Evolutionary conservation across 257 asterid genomes (phyloP), one percentile per base, ranked within the genome.

Genomic region (Solanum sitiens): DNA sequence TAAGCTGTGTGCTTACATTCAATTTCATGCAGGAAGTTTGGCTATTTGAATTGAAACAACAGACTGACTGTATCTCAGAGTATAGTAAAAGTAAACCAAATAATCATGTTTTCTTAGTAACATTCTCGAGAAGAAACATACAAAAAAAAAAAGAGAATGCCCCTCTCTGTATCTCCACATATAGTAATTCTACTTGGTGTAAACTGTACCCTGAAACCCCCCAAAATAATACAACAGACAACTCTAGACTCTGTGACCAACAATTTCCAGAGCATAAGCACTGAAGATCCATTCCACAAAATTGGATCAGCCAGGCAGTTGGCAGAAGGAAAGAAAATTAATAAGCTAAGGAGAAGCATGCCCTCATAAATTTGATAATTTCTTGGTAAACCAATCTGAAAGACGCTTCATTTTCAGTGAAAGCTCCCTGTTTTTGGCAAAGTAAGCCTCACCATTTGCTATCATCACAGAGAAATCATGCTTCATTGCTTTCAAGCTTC

Each of bases 391-490:
- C 95, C 95, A 92, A 27, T 79, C 90, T 32, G 91, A 89, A 11
- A 97, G 92, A 72, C 92, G 93, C 67, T 33, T 88, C 93, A 95
- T 89, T 95, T 95, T 97, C 87, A 86, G 89, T 83, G 86, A 83
- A 85, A 93, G 87, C 87, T 92, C 95, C 10, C 90, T 71, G 88
- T 92, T 91, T 89, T 91, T 91, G 23, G 56, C 93, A 89, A 94
- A 95, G 92, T 93, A 97, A 87, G 87, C 82, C 79, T 85, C 77
- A 47, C 93, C 98, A 91, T 94, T 94, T 63, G 88, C 86, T 59
- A 95, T 75, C 97, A 97, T 91, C 86, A 94, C 96, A 79, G 39
- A 87, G 35, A 93, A 82, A 89, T 97, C 99, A 86, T 95, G 98
- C 94, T 90, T 85, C 87, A 90, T 8, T 74, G 98, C 95, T 87